phyloP scores from a whole-genome alignment of 306 rosid species.

The Prunus davidiana region DNA sequence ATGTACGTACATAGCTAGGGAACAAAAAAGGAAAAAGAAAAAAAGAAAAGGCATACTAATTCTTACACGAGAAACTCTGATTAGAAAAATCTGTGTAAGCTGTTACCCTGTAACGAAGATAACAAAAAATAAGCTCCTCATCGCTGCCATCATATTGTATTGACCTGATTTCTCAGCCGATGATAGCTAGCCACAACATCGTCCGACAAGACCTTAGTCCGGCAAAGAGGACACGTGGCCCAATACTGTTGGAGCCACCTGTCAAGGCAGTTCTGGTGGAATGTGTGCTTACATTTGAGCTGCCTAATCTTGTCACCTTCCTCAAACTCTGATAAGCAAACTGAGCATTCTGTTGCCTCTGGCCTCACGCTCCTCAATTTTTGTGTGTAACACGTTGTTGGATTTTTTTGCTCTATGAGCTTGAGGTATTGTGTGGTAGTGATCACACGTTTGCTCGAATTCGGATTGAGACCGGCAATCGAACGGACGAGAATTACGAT shows the following conservation, averaged over 20 bases:
- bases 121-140: slow-evolving; percentile 54
- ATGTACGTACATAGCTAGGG: no score
- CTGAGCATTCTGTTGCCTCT: slow-evolving; percentile 52
- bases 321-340: slow-evolving; percentile 71
- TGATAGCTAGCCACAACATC: slow-evolving; percentile 52
- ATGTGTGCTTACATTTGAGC: slow-evolving; percentile 71
- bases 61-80: background rate
- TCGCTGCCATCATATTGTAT: slow-evolving; percentile 48
- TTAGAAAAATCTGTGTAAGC: slow-evolving; percentile 50
- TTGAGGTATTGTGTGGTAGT: slow-evolving; percentile 61
- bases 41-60: no score
- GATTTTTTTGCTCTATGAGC: slow-evolving; percentile 67
- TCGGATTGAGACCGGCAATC: slow-evolving; percentile 34
- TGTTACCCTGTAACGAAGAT: slow-evolving; percentile 56
- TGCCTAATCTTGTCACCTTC: slow-evolving; percentile 71
- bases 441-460: slow-evolving; percentile 38
- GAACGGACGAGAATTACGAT: slow-evolving; percentile 35
- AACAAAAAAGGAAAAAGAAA: background rate
- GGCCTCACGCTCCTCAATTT: background rate
- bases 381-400: slow-evolving; percentile 40
- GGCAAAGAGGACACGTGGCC: slow-evolving; percentile 92
- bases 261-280: slow-evolving; percentile 81
- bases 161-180: slow-evolving; percentile 57
- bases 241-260: slow-evolving; percentile 67
- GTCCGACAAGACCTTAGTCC: slow-evolving; percentile 71